Percentiles rank a stretch among this genome's conserved stretches.
Conservation (phyloP, 768 basidiomycete species). For the Podaxis rugospora region DNA sequence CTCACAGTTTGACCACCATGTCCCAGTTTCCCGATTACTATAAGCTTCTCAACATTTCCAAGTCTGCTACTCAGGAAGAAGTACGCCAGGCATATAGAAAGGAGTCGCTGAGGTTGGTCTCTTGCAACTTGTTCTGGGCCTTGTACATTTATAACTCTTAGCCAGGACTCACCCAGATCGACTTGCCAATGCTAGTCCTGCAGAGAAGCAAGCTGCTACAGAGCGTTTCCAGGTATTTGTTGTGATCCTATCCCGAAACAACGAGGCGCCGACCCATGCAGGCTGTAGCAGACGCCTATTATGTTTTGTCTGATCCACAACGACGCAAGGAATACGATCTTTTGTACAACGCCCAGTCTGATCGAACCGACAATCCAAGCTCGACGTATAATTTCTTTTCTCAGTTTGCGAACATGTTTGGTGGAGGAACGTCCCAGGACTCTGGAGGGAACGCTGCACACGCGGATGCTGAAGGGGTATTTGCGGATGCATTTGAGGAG, state of each 20-base stretch:
- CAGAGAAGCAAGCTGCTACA: slow-evolving; percentile 72
- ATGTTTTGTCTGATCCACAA: slow-evolving; percentile 78
- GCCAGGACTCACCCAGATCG: slow-evolving; percentile 87
- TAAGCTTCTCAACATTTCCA: slow-evolving; percentile 50
- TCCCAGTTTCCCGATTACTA: slow-evolving; percentile 82
- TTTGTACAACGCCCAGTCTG: slow-evolving; percentile 54
- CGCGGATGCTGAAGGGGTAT: slow-evolving; percentile 78
- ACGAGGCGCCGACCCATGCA: slow-evolving; percentile 21
- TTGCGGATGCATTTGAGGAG: slow-evolving; percentile 91
- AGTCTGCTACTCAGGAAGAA: slow-evolving; percentile 62
- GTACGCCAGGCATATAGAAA: slow-evolving; percentile 75
- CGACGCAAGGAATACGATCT: slow-evolving; percentile 70
- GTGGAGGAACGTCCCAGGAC: slow-evolving; percentile 29
- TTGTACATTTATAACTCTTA: slow-evolving; percentile 16
- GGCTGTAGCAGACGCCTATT: slow-evolving; percentile 93
- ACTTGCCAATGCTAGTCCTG: slow-evolving; percentile 59
- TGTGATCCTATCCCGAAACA: neutral
- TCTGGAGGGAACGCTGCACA: slow-evolving; percentile 31
- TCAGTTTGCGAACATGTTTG: slow-evolving; percentile 73
- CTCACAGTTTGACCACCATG: slow-evolving; percentile 38
- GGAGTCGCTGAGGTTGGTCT: slow-evolving; percentile 64
- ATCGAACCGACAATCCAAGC: slow-evolving; percentile 57
- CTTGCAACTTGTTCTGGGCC: neutral
- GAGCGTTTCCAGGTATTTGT: slow-evolving; percentile 75
- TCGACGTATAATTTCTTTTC: slow-evolving; percentile 74